phyloP scores from a whole-genome alignment of 2,329 filamentous ascomycete species.

The Falciphora oryzae region DNA sequence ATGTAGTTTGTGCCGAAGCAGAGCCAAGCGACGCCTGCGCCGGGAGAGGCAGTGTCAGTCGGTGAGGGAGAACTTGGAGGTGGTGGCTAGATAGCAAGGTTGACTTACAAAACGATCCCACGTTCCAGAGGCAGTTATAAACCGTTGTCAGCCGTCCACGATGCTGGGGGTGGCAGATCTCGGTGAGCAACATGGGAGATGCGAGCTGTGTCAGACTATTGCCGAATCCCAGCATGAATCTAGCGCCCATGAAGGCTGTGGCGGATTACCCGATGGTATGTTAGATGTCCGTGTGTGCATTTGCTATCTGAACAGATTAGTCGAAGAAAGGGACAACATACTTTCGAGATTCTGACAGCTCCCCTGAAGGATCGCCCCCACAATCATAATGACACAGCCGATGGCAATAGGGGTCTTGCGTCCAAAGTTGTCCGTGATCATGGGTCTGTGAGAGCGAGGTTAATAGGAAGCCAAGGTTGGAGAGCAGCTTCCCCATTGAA shows the following conservation, averaged over 20 bases:
- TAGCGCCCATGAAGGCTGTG: constrained; percentile 45
- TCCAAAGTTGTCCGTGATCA: constrained; percentile 49
- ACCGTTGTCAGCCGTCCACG: constrained; percentile 25
- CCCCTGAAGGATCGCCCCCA: constrained; percentile 52
- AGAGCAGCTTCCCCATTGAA: background rate
- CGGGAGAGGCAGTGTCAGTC: constrained; percentile 31
- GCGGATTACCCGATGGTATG: background rate
- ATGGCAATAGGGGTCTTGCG: constrained; percentile 46
- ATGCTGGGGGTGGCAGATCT: constrained; percentile 27
- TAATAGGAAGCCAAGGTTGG: background rate
- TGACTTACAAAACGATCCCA: constrained; percentile 7
- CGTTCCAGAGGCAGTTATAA: constrained; percentile 12
- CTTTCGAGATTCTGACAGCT: constrained; percentile 35
- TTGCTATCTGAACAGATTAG: background rate
- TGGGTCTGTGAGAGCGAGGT: constrained; percentile 28
- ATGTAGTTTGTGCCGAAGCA: constrained; percentile 15
- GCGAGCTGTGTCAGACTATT: constrained; percentile 18
- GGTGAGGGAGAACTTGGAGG: background rate
- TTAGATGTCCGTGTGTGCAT: background rate
- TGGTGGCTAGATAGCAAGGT: background rate
- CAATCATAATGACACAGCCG: constrained; percentile 48
- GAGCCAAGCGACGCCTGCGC: constrained; percentile 15
- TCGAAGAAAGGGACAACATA: constrained; percentile 13
- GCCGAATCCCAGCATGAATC: constrained; percentile 10
- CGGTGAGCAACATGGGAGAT: constrained; percentile 36